Base-by-base conservation (phyloP, 2,329 filamentous ascomycete genomes). In the Botrytis hyacinthi region DNA sequence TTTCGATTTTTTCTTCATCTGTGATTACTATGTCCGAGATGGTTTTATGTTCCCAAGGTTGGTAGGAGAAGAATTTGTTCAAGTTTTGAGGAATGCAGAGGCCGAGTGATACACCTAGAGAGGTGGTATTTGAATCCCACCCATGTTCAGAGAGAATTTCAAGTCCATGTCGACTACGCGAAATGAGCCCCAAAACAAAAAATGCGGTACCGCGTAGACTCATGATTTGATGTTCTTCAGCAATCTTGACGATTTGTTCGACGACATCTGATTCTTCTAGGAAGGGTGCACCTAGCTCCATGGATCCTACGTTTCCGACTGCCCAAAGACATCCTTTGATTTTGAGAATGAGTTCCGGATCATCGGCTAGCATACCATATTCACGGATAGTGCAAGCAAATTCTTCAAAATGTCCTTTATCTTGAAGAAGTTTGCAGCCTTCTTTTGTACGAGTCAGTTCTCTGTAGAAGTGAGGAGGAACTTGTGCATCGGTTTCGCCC, bases 301-400 rank as follows among this genome's bases (percentile, higher is more conserved):
- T 98, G 0, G 95, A 98, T 0, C 96, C 96, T 54, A 99, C 95
- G 78, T 99, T 99, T 37, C 96, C 96, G 1, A 99, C 94, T 0
- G 96, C 96, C 96, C 96, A 99, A 66, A 99, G 86, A 81, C 94
- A 98, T 12, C 95, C 96, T 82, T 99, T 99, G 76, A 98, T 94
- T 81, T 98, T 98, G 74, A 94, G 90, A 62, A 98, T 90, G 37
- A 92, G 88, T 82, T 99, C 96, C 0, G 88, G 81, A 78, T 99
- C 96, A 77, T 97, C 92, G 60, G 91, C 91, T 78, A 96, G 92
- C 85, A 95, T 91, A 51, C 92, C 93, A 78, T 94, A 92, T 76
- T 98, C 94, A 67, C 92, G 91, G 77, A 99, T 97, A 0, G 93
- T 98, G 63, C 89, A 87, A 0, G 91, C 92, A 79, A 99, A 99